Evolutionary conservation across 257 asterid genomes (phyloP).

Genomic region (Scutellaria barbata): DNA sequence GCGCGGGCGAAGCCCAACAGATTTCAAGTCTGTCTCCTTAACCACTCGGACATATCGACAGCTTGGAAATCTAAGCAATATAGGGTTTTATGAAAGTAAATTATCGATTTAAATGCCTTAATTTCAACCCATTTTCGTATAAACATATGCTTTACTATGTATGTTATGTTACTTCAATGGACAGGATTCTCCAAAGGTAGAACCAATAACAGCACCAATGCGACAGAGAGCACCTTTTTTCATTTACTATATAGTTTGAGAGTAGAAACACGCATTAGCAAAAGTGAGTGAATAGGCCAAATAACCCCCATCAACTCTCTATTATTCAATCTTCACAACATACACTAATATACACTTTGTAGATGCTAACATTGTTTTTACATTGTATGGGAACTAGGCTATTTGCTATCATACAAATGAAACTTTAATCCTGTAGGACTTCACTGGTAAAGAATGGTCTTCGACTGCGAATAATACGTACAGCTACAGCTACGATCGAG

Average conservation of each 20-base stretch:
- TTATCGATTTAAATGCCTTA: too few species aligned
- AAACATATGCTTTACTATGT: too few species aligned
- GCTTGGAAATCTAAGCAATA: too few species aligned
- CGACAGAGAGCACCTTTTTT: too few species aligned
- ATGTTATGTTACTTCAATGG: too few species aligned
- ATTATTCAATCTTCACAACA: constrained; percentile 37
- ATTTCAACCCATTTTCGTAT: too few species aligned
- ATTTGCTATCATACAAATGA: constrained; percentile 43
- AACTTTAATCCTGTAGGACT: constrained; percentile 29
- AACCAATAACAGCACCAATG: too few species aligned
- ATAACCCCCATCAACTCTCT: not conserved
- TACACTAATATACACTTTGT: constrained; percentile 34
- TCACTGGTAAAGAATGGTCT: constrained; percentile 34
- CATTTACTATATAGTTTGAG: not conserved
- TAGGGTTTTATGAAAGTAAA: too few species aligned
- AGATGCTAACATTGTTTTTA: constrained; percentile 35
- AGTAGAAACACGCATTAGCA: constrained; percentile 15
- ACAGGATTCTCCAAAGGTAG: too few species aligned
- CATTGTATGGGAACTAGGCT: constrained; percentile 30
- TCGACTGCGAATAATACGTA: not conserved
- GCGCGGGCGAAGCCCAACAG: constrained; percentile 93
- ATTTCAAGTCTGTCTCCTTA: constrained; percentile 96
- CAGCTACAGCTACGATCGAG: not conserved
- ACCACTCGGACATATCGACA: constrained; percentile 96
- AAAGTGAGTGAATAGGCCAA: constrained; percentile 21